Percentiles rank a stretch among this genome's conserved stretches.
These are phyloP conservation scores for Sabuloglossum arenarium DNA, from an alignment of 495 filamentous ascomycete species.

Conservation along the genomic window DNA sequence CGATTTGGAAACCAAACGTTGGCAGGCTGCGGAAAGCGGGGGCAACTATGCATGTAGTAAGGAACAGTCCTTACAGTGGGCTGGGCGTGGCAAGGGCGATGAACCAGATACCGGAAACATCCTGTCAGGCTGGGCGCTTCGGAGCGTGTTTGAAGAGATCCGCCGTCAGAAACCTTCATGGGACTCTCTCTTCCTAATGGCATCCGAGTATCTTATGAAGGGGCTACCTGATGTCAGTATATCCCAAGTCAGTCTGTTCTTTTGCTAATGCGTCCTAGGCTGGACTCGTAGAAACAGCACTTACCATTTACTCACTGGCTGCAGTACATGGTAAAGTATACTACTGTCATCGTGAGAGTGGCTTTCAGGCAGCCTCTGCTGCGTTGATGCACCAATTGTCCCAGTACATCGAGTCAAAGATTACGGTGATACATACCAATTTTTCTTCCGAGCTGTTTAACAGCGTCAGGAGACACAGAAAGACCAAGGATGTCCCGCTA, in stretches of 20 bases:
- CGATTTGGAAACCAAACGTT: background rate
- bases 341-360: background rate
- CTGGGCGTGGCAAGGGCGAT: background rate
- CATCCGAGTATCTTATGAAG: background rate
- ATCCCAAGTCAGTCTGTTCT: background rate
- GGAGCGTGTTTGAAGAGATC: background rate
- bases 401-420: background rate
- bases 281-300: background rate
- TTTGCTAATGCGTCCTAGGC: background rate
- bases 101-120: no score
- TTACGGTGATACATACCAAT: background rate
- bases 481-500: background rate
- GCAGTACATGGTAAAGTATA: background rate
- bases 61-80: no score
- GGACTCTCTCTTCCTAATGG: background rate
- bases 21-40: background rate
- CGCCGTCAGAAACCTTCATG: background rate
- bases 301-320: background rate
- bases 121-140: background rate
- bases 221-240: background rate
- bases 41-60: background rate
- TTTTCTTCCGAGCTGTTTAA: background rate
- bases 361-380: background rate
- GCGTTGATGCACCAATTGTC: background rate
- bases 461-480: background rate